Evolutionary conservation across 108 stramenopile genomes (phyloP).

Genomic region (Tribonema minus): DNA sequence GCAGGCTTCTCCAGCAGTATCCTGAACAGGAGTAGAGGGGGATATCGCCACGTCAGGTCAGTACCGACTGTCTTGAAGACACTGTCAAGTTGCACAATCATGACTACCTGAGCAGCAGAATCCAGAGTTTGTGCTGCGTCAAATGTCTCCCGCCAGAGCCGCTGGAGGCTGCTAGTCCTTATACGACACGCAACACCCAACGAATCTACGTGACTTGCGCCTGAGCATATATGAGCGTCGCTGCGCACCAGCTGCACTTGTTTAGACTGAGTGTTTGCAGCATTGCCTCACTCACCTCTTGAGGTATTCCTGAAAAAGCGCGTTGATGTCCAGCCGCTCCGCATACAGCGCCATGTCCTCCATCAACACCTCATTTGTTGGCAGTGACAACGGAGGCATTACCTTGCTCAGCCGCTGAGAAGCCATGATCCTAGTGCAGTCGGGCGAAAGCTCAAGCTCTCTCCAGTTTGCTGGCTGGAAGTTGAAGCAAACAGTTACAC

Average conservation of each 20-base stretch:
- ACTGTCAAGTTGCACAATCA: no score
- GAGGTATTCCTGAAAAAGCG: constrained; percentile 38
- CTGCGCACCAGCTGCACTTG: no score
- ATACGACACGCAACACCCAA: no score
- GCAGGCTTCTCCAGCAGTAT: constrained; percentile 29
- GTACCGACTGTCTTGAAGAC: no score
- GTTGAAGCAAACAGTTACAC: no score
- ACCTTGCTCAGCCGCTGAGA: neutral
- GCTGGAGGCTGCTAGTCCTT: neutral
- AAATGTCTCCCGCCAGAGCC: neutral
- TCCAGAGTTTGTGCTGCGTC: neutral
- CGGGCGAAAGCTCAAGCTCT: no score
- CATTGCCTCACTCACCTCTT: constrained; percentile 5
- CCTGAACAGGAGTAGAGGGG: neutral
- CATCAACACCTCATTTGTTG: constrained; percentile 30
- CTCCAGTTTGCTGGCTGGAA: no score
- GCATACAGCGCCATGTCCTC: constrained; percentile 42
- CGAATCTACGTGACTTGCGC: no score
- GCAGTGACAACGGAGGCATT: constrained; percentile 9
- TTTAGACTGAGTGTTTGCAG: no score
- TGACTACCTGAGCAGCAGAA: neutral
- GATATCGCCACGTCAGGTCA: no score
- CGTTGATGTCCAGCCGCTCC: constrained; percentile 24
- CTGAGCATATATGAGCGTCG: no score
- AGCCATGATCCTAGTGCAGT: no score